Base-by-base conservation (phyloP, 192 early-diverging fungal genomes). In the Lobosporangium transversale region DNA sequence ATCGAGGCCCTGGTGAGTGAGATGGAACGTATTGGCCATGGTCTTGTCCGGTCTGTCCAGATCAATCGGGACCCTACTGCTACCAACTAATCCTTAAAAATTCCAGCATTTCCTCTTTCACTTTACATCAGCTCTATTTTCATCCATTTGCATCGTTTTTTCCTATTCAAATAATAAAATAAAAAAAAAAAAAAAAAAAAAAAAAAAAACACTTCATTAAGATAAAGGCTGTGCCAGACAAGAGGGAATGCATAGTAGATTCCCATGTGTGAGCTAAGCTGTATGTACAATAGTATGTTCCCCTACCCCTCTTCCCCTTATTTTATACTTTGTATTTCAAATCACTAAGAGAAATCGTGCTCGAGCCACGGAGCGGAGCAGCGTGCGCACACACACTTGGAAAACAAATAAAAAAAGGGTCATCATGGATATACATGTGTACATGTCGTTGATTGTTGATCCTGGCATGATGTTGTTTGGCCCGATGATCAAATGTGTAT, bases 11-110 rank as follows among this genome's bases (percentile, higher is more conserved):
- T 92, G 66, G 70, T 86, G 21, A 80, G 84, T 5, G 90, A 91
- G 74, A 89, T 93, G 51, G 81, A 90, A 64, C 79, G 89, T 31
- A 54, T 93, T 47, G 91, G 91, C 23, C 62, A 79, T 23, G 89
- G 88, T n/a, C 74, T 91, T 49, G 76, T 82, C 37, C 63, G 45
- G 3, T 52, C 73, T 9, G 21, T 76, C 17, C 57, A 76, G 37
- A 45, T 76, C 27, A 66, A 76, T 59, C 31, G 73, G 9, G 65
- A 76, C 18, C 65, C 73, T 31, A 62, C 65, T 27, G 52, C 53
- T 3, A 32, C 53, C 36, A 63, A 33, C 45, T 62, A 63, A 65
- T 48, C 24, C 37, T 36, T 37, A 10, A 35, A 10, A 6, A 29
- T 52, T 17, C 33, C 26, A 23, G 12, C 42, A 35, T 18, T 8